A percentile compares a stretch with the other conserved stretches of the same genome.
These are phyloP conservation scores for Trypanosomatidae sp. DNA, from an alignment of 208 protist species.

Conservation along the genomic window DNA sequence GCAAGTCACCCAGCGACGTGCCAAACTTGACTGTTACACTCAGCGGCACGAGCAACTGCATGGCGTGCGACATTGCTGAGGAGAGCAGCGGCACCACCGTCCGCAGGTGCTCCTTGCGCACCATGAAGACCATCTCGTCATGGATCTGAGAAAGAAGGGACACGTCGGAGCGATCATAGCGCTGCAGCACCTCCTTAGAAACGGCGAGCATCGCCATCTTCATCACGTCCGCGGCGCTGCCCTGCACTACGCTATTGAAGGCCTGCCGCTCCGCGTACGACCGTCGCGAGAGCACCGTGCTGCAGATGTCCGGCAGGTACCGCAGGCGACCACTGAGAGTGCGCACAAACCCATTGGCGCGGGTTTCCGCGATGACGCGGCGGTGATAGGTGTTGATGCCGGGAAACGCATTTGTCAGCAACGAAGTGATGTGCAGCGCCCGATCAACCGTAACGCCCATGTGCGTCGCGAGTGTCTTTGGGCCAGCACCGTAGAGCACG, in stretches of 20 bases:
- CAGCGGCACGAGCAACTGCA: slow-evolving; percentile 72
- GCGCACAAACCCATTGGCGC: slow-evolving; percentile 72
- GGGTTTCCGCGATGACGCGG: slow-evolving; percentile 62
- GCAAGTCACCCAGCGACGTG: slow-evolving; percentile 61
- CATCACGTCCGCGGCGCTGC: slow-evolving; percentile 89
- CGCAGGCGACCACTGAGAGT: slow-evolving; percentile 82
- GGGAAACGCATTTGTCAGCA: slow-evolving; percentile 65
- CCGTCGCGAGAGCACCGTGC: slow-evolving; percentile 52
- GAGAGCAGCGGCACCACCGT: slow-evolving; percentile 48
- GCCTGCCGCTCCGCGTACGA: slow-evolving; percentile 88
- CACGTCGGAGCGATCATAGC: slow-evolving; percentile 38
- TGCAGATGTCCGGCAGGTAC: slow-evolving; percentile 67
- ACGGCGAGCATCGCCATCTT: slow-evolving; percentile 88
- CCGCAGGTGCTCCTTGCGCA: slow-evolving; percentile 40
- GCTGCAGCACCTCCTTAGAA: slow-evolving; percentile 61
- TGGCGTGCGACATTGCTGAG: slow-evolving; percentile 40
- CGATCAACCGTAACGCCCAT: slow-evolving; percentile 66
- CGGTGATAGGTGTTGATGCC: slow-evolving; percentile 65
- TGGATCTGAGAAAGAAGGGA: slow-evolving; percentile 73
- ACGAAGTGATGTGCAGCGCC: slow-evolving; percentile 51
- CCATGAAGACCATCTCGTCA: slow-evolving; percentile 86
- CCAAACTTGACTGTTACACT: slow-evolving; percentile 71
- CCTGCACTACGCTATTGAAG: slow-evolving; percentile 91
- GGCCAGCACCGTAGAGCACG: slow-evolving; percentile 82
- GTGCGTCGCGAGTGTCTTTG: slow-evolving; percentile 67